Conservation (phyloP, 225 moss, liverwort and hornwort species). For the Pseudisothecium myosuroides region DNA sequence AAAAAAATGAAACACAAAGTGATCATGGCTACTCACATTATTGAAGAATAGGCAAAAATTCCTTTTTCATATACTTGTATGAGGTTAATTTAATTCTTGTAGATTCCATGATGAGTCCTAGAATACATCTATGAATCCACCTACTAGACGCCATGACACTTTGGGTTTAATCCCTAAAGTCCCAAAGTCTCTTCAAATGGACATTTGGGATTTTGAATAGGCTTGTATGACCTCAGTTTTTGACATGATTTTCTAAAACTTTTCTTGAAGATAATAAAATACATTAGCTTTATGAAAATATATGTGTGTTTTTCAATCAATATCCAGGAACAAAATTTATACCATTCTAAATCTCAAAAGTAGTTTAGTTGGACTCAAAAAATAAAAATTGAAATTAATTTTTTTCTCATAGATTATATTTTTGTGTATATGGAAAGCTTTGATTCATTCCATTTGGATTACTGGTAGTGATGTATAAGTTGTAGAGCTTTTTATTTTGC, state of each 20-base stretch:
- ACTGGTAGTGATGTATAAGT: background rate
- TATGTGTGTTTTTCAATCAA: background rate
- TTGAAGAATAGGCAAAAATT: background rate
- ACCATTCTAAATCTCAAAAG: no score
- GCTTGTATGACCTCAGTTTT: background rate
- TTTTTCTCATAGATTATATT: background rate
- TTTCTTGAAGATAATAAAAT: background rate
- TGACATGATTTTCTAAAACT: no score
- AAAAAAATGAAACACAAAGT: background rate
- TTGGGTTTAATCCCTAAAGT: background rate
- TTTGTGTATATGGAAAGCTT: background rate
- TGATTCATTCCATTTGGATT: background rate
- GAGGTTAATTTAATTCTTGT: background rate
- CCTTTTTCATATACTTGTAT: background rate
- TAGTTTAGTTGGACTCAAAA: no score
- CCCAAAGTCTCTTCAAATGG: background rate
- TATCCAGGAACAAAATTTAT: background rate
- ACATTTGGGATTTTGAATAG: background rate
- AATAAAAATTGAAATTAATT: no score
- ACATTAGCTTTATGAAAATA: background rate
- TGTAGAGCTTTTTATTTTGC: fast-evolving
- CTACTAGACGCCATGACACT: background rate
- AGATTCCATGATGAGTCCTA: background rate
- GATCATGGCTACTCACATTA: background rate
- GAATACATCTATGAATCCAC: background rate